A percentile compares a stretch with the other conserved stretches of the same genome.
These are phyloP conservation scores for Pseudogymnoascus pannorum DNA, from an alignment of 2,329 filamentous ascomycete genomes.

Conservation along the genomic window DNA sequence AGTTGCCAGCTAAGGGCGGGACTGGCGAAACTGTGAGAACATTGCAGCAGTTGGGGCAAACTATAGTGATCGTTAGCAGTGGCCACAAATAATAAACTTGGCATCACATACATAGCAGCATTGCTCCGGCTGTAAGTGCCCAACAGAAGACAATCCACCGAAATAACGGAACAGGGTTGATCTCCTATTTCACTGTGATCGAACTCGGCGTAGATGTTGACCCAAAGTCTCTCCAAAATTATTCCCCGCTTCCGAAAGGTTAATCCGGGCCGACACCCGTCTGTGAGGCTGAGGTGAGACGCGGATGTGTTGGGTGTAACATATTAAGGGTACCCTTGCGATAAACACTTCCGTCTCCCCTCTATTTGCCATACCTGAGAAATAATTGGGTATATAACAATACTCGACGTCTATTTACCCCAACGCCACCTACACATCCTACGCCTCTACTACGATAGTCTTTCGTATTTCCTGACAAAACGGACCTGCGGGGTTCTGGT, in stretches of 20 bases:
- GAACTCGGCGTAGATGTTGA: not conserved
- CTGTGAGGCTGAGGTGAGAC: conserved; percentile 6
- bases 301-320: conserved; percentile 1
- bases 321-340: conserved; percentile 1
- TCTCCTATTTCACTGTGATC: not conserved
- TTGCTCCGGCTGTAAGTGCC: conserved; percentile 26
- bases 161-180: not conserved
- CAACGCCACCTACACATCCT: not conserved
- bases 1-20: conserved; percentile 31
- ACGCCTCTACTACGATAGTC: not conserved
- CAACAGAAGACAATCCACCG: not conserved
- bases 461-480: not conserved
- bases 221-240: not conserved
- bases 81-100: conserved; percentile 9
- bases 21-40: conserved; percentile 62
- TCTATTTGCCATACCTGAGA: not conserved
- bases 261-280: not conserved
- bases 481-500: conserved; percentile 7
- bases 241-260: conserved; percentile 5
- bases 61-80: conserved; percentile 36
- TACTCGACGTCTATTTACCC: not conserved
- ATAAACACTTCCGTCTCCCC: not conserved
- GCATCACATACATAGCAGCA: conserved; percentile 56
- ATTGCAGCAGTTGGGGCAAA: conserved; percentile 80
- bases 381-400: not conserved